phyloP scores from a whole-genome alignment of 257 asterid genomes.

The Mitragyna speciosa region DNA sequence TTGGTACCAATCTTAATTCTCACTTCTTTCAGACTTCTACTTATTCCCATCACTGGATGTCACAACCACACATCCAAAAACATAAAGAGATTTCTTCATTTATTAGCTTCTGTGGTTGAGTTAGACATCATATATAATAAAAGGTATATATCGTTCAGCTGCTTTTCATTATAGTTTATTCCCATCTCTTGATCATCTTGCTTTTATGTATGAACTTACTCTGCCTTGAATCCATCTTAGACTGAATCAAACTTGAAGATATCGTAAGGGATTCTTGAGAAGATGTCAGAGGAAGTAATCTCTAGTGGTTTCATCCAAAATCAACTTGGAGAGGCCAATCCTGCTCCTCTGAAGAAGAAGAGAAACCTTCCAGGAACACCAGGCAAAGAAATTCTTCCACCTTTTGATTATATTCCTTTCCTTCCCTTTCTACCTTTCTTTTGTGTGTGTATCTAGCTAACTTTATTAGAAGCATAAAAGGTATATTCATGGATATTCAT shows the following conservation, averaged over 20 bases:
- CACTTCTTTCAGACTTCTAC: not conserved
- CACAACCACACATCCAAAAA: not conserved
- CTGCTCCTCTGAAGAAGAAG: constrained; percentile 66
- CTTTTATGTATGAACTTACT: constrained; percentile 5
- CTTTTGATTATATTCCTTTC: not conserved
- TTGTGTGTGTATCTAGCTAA: not conserved
- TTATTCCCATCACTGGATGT: not conserved
- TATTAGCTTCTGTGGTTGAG: constrained; percentile 15
- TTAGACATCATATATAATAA: constrained; percentile 25
- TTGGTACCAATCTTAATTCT: not conserved
- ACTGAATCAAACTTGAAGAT: not conserved
- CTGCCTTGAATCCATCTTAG: not conserved
- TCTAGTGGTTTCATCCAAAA: constrained; percentile 42
- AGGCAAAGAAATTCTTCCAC: constrained; percentile 36
- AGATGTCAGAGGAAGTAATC: constrained; percentile 66
- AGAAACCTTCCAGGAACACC: constrained; percentile 94
- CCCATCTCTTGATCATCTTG: constrained; percentile 6
- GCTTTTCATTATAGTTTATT: not conserved
- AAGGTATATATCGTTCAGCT: constrained; percentile 44
- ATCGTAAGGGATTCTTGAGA: not conserved
- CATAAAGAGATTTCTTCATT: constrained; percentile 16
- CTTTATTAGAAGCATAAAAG: constrained; percentile 3
- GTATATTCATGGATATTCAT: constrained; percentile 24
- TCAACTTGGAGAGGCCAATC: constrained; percentile 49
- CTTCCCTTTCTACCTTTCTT: not conserved